Evolutionary conservation across 2,329 filamentous ascomycete genomes (phyloP).

Genomic region (Atkinsonella hypoxylon): DNA sequence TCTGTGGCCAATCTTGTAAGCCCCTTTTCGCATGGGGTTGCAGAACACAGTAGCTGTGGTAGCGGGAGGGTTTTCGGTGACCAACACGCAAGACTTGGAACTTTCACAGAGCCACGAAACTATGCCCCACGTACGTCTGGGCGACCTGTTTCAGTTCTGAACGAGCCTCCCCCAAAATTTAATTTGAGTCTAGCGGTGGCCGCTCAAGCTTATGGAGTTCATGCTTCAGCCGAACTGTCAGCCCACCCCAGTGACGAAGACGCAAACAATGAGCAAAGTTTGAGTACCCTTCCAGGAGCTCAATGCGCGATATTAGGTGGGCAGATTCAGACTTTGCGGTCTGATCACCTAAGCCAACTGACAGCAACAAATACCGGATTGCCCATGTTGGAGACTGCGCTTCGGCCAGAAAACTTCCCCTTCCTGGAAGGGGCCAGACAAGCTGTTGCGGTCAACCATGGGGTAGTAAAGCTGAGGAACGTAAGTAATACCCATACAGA

Average conservation of each 20-base stretch:
- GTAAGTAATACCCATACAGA: slow-evolving; percentile 22
- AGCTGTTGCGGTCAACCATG: slow-evolving; percentile 20
- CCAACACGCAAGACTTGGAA: slow-evolving; percentile 6
- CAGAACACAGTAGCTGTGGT: neutral
- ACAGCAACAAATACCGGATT: slow-evolving; percentile 20
- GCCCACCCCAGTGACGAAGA: neutral
- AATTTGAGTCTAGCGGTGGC: slow-evolving; percentile 10
- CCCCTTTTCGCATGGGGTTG: neutral
- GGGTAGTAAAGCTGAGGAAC: slow-evolving; percentile 38
- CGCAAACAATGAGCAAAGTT: neutral
- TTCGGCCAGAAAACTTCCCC: slow-evolving; percentile 30
- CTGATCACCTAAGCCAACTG: slow-evolving; percentile 25
- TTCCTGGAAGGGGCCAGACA: slow-evolving; percentile 30
- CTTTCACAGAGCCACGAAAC: slow-evolving; percentile 29
- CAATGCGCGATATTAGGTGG: neutral
- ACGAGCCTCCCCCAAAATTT: slow-evolving; percentile 27
- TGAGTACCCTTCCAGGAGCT: neutral
- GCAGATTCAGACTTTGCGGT: slow-evolving; percentile 12
- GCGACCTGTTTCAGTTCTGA: slow-evolving; percentile 9
- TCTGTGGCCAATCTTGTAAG: slow-evolving; percentile 3
- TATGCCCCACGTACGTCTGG: slow-evolving; percentile 25
- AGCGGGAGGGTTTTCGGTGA: slow-evolving; percentile 8
- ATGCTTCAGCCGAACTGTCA: neutral
- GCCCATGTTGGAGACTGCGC: slow-evolving; percentile 23
- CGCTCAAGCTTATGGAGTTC: neutral